These are phyloP conservation scores for Leccinum aurantiacum DNA, from an alignment of 768 basidiomycete genomes.

Conservation along the genomic window DNA sequence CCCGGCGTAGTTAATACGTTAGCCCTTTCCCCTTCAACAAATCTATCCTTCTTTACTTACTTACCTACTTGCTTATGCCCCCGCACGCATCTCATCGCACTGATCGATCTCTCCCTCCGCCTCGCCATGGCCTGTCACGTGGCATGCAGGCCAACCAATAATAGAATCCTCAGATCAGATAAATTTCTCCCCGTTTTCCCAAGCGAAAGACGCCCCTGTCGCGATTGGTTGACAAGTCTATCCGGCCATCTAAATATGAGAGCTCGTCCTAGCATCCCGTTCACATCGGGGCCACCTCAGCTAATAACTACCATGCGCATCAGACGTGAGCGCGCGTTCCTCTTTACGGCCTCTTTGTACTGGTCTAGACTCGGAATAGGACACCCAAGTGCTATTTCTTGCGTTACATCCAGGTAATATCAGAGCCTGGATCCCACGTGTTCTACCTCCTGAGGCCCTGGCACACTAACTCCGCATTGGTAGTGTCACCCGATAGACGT, in stretches of 20 bases:
- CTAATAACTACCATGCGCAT: background rate
- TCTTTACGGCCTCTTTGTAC: too few relatives aligned
- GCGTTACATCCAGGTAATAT: too few relatives aligned
- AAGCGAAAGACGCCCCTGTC: background rate
- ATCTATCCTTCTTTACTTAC: too few relatives aligned
- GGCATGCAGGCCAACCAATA: background rate
- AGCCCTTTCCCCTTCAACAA: too few relatives aligned
- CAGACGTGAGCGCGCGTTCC: too few relatives aligned
- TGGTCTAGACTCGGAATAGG: too few relatives aligned
- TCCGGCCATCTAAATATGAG: background rate
- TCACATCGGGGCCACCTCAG: background rate
- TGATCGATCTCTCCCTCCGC: background rate
- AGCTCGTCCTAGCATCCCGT: background rate
- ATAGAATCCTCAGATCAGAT: background rate
- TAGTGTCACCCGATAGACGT: background rate
- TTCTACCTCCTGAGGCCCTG: background rate
- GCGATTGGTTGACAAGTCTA: background rate
- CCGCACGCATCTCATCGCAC: background rate
- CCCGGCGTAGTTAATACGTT: background rate
- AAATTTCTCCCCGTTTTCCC: background rate
- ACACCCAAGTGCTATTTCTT: background rate
- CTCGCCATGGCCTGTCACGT: background rate
- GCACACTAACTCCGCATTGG: background rate
- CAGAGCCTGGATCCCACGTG: background rate
- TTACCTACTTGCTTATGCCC: background rate